phyloP scores from a whole-genome alignment of 164 flowering plant genomes.

The Kingdonia uniflora region DNA sequence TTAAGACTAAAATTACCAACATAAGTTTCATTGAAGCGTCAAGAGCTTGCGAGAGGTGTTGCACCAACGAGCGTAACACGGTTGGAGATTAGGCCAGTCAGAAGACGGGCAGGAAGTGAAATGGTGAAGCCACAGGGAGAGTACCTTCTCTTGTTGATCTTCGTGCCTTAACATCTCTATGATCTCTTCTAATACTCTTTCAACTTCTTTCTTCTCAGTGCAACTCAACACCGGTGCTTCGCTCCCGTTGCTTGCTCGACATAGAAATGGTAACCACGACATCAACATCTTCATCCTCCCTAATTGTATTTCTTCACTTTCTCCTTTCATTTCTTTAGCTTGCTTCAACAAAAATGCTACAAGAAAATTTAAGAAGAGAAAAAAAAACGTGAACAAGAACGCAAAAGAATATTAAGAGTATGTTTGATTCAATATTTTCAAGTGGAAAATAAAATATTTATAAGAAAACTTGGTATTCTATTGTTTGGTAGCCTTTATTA shows the following conservation, averaged over 20 bases:
- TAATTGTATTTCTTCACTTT: conserved; percentile 13
- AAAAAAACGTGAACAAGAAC: not conserved
- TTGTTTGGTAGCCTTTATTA: no score
- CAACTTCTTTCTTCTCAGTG: conserved; percentile 46
- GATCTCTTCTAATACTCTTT: conserved; percentile 40
- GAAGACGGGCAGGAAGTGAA: conserved; percentile 49
- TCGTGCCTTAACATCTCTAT: conserved; percentile 33
- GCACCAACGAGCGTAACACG: conserved; percentile 65
- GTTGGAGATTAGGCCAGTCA: conserved; percentile 81
- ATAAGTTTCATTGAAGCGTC: no score
- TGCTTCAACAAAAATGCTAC: conserved; percentile 63
- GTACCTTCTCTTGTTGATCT: conserved; percentile 56
- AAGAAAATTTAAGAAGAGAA: not conserved
- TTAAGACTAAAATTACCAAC: no score
- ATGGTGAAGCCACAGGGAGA: conserved; percentile 75
- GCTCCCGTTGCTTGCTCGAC: conserved; percentile 61
- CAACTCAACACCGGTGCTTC: conserved; percentile 47
- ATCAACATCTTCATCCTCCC: conserved; percentile 43
- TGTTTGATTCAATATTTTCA: no score
- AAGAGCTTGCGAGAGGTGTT: conserved; percentile 41
- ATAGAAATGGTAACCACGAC: conserved; percentile 80
- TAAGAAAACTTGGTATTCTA: no score
- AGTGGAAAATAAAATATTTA: no score
- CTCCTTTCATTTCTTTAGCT: conserved; percentile 34
- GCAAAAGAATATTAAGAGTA: no score